phyloP scores from a whole-genome alignment of 176 grass and related monocot genomes.

The Avena sativa region DNA sequence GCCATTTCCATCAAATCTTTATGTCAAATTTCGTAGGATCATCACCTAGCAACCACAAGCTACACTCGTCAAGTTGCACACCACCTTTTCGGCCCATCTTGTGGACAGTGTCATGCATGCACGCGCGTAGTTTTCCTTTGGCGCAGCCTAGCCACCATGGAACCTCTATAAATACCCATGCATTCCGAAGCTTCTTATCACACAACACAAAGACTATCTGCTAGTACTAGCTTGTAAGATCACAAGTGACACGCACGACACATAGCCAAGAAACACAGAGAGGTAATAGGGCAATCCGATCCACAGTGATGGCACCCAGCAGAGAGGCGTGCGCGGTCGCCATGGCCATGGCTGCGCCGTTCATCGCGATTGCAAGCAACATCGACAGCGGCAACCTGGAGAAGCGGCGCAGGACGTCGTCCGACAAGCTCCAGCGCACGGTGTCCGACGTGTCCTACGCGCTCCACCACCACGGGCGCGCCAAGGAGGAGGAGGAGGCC shows the following conservation, averaged over 20 bases:
- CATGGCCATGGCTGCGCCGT: conserved; percentile 55
- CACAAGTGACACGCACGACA: not conserved
- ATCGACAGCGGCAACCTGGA: conserved; percentile 22
- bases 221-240: conserved; percentile 1
- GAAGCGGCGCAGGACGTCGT: conserved; percentile 70
- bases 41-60: conserved; percentile 39
- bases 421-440: conserved; percentile 69
- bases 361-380: conserved; percentile 48
- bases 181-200: not conserved
- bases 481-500: conserved; percentile 4
- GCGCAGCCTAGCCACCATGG: not conserved
- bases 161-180: conserved; percentile 53
- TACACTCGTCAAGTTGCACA: conserved; percentile 45
- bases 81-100: conserved; percentile 41
- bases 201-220: not conserved
- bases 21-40: conserved; percentile 32
- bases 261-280: not conserved
- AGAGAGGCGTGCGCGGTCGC: conserved; percentile 55
- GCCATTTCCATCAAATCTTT: conserved; percentile 31
- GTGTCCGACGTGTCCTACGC: conserved; percentile 82
- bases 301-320: conserved; percentile 34
- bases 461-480: conserved; percentile 51
- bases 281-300: not conserved
- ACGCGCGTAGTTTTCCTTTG: not conserved
- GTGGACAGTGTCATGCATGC: conserved; percentile 38